Percentiles rank a stretch among this genome's conserved stretches.
phyloP scores from a whole-genome alignment of 2,329 filamentous ascomycete genomes.

The Clarireedia monteithiana region DNA sequence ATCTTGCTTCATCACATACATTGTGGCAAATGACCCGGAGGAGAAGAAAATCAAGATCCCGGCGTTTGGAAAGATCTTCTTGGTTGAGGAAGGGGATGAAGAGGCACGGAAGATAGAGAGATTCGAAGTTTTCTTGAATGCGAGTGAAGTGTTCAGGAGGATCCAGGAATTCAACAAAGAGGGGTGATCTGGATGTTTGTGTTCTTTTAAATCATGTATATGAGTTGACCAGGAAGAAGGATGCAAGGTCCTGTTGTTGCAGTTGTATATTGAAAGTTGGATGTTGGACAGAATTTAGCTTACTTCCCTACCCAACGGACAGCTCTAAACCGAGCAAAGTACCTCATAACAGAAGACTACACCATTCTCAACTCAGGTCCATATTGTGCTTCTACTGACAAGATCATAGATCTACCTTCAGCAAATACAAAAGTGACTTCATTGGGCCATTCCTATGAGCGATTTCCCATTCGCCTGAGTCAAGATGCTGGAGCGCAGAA shows the following conservation, averaged over 20 bases:
- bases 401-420: too few relatives aligned
- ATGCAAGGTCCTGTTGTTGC: not conserved
- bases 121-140: not conserved
- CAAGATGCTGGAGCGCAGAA: not conserved
- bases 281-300: too few relatives aligned
- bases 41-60: conserved; percentile 11
- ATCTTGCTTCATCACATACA: conserved; percentile 12
- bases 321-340: too few relatives aligned
- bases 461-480: not conserved
- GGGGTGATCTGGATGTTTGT: not conserved
- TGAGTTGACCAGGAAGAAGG: not conserved
- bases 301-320: too few relatives aligned
- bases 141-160: not conserved
- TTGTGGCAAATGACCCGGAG: conserved; percentile 13
- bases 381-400: too few relatives aligned
- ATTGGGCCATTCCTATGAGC: not conserved
- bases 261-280: not conserved
- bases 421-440: not conserved
- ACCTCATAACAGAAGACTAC: too few relatives aligned
- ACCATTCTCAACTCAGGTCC: not conserved
- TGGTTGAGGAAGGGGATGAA: conserved; percentile 5
- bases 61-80: conserved; percentile 8
- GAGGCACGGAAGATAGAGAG: not conserved
- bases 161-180: not conserved
- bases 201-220: too few relatives aligned